Evolutionary conservation across 306 rosid species (phyloP).

Genomic region (Echinosophora koreensis): DNA sequence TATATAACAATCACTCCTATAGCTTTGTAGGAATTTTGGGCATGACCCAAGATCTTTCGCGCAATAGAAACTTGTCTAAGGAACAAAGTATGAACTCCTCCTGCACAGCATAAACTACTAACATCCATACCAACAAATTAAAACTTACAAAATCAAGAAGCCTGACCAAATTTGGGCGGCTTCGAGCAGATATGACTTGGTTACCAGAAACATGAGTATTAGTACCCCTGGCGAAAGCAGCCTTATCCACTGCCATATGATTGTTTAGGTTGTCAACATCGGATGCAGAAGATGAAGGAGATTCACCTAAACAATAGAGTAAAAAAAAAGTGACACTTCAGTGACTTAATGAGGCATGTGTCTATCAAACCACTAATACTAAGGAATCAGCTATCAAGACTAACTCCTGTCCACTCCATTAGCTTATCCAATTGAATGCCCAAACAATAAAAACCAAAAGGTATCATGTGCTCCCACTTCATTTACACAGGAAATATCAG

Average conservation of each 20-base stretch:
- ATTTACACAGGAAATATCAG: slow-evolving; percentile 11
- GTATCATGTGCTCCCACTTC: slow-evolving; percentile 14
- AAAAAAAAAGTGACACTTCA: slow-evolving; percentile 33
- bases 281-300: slow-evolving; percentile 84
- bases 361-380: slow-evolving; percentile 14
- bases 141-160: slow-evolving; percentile 80
- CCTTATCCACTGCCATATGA: slow-evolving; percentile 62
- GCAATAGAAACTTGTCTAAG: slow-evolving; percentile 23
- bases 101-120: slow-evolving; percentile 10
- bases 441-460: slow-evolving; percentile 4
- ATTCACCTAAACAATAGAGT: slow-evolving; percentile 62
- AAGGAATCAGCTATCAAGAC: slow-evolving; percentile 6
- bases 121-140: slow-evolving; percentile 13
- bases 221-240: slow-evolving; percentile 54
- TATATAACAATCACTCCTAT: slow-evolving; percentile 23
- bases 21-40: slow-evolving; percentile 28
- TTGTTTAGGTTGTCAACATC: slow-evolving; percentile 77
- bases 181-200: slow-evolving; percentile 63
- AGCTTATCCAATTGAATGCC: slow-evolving; percentile 28
- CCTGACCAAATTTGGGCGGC: slow-evolving; percentile 59
- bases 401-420: slow-evolving; percentile 6
- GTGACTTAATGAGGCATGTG: slow-evolving; percentile 26
- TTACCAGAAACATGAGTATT: slow-evolving; percentile 56
- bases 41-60: slow-evolving; percentile 21
- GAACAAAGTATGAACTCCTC: slow-evolving; percentile 12